Conservation (phyloP, 345 rosid species). For the Fremontodendron californicum region DNA sequence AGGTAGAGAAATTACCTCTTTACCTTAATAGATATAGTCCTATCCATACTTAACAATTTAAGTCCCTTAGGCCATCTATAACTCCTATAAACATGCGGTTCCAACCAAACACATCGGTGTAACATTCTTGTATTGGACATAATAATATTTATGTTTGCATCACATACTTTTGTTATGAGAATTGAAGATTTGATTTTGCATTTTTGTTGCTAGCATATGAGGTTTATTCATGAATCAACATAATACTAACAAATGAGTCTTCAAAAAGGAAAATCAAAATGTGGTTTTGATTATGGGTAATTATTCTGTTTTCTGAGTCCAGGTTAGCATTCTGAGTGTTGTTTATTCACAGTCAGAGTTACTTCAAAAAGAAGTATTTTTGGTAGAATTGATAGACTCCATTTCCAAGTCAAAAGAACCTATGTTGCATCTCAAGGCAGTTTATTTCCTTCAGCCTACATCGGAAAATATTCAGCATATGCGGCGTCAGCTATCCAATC, state of each 20-base stretch:
- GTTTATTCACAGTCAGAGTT: conserved; percentile 93
- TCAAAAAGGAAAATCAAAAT: not conserved
- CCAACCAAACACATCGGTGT: not conserved
- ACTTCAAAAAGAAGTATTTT: conserved; percentile 90
- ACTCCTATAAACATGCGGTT: not conserved
- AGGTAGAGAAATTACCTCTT: not conserved
- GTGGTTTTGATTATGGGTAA: conserved; percentile 6
- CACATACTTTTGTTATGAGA: not conserved
- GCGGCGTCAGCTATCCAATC: conserved; percentile 72
- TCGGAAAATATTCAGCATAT: conserved; percentile 82
- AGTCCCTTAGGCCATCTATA: not conserved
- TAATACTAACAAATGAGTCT: not conserved
- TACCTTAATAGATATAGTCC: not conserved
- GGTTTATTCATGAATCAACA: not conserved
- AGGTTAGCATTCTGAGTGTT: conserved; percentile 90
- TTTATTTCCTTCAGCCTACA: conserved; percentile 82
- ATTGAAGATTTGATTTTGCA: not conserved
- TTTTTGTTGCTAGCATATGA: not conserved
- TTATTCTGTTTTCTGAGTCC: conserved; percentile 19
- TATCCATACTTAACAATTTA: not conserved
- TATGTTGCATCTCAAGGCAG: conserved; percentile 93
- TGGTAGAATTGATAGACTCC: conserved; percentile 89
- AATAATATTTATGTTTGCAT: not conserved
- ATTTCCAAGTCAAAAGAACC: conserved; percentile 75
- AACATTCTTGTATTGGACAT: no score